Evolutionary conservation across 805 yeast genomes (phyloP).

Genomic region (Aciculoconidium aculeatum): DNA sequence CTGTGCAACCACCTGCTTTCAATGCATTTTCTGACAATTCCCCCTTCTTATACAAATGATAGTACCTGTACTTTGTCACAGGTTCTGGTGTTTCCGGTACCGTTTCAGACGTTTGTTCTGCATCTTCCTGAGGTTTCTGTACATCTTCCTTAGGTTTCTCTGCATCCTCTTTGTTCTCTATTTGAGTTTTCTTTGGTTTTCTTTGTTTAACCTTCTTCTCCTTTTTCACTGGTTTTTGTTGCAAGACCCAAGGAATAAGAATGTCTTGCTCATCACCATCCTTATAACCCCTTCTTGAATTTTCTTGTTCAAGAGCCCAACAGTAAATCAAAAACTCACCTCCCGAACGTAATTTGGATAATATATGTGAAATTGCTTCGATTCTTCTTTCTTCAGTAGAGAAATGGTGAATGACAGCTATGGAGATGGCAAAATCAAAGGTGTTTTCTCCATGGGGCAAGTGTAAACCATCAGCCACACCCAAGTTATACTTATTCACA

Average conservation of each 20-base stretch:
- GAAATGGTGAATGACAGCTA: constrained; percentile 95
- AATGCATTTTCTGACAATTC: constrained; percentile 70
- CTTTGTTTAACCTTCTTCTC: constrained; percentile 4
- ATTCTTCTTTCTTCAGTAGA: constrained; percentile 77
- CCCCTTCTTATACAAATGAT: constrained; percentile 81
- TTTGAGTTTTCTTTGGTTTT: constrained; percentile 1
- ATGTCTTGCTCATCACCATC: constrained; percentile 92
- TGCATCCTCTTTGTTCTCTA: constrained; percentile 1
- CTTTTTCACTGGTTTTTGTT: constrained; percentile 39
- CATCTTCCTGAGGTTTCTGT: not conserved
- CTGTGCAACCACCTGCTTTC: constrained; percentile 59
- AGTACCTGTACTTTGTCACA: constrained; percentile 72
- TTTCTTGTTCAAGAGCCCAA: constrained; percentile 94
- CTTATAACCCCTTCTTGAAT: constrained; percentile 82
- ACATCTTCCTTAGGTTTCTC: constrained; percentile 1
- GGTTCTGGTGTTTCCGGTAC: constrained; percentile 7
- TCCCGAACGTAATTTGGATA: constrained; percentile 49
- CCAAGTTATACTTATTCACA: constrained; percentile 42
- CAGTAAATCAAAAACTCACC: constrained; percentile 82
- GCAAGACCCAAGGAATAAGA: constrained; percentile 91
- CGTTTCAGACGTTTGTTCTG: constrained; percentile 3
- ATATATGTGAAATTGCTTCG: constrained; percentile 64
- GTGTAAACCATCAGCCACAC: constrained; percentile 76
- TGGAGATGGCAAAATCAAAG: constrained; percentile 86
- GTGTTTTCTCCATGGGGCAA: constrained; percentile 33